Percentiles rank a stretch among this genome's conserved stretches.
phyloP scores from a whole-genome alignment of 73 alveolate genomes.

The Urostyla sp. region DNA sequence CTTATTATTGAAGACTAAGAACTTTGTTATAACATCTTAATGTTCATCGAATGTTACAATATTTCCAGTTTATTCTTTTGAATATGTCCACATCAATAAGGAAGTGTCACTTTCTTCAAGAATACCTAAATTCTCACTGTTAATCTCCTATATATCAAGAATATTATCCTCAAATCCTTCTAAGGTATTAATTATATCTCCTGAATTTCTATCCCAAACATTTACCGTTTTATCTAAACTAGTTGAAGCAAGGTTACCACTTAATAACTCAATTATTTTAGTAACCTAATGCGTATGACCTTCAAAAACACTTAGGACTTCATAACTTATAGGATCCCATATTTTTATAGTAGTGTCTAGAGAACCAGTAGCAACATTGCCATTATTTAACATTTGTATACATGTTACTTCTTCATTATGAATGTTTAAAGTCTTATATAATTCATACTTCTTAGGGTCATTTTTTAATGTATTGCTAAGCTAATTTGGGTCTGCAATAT shows the following conservation, averaged over 20 bases:
- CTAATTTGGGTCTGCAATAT: background rate
- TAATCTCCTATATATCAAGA: constrained; percentile 16
- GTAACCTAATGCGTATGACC: constrained; percentile 71
- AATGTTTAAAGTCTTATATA: constrained; percentile 15
- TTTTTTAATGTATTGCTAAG: background rate
- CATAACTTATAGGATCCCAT: constrained; percentile 70
- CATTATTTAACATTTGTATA: constrained; percentile 48
- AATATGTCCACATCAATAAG: constrained; percentile 44
- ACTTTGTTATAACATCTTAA: constrained; percentile 9
- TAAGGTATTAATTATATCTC: constrained; percentile 54
- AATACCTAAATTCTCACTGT: constrained; percentile 22
- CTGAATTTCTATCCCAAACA: constrained; percentile 67
- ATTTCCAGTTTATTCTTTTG: constrained; percentile 30
- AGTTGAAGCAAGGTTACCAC: constrained; percentile 62
- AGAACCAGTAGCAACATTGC: constrained; percentile 69
- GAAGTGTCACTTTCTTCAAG: background rate
- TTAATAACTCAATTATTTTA: constrained; percentile 41
- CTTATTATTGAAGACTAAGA: constrained; percentile 17
- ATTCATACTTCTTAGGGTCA: constrained; percentile 8
- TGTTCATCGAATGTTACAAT: constrained; percentile 34
- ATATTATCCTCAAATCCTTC: constrained; percentile 63
- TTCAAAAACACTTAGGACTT: constrained; percentile 46
- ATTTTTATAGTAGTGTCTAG: constrained; percentile 62
- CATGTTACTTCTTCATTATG: constrained; percentile 61
- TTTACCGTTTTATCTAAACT: constrained; percentile 62